A percentile compares a stretch with the other conserved stretches of the same genome.
Conservation (phyloP, 345 rosid species). For the Mallotus nudiflorus region DNA sequence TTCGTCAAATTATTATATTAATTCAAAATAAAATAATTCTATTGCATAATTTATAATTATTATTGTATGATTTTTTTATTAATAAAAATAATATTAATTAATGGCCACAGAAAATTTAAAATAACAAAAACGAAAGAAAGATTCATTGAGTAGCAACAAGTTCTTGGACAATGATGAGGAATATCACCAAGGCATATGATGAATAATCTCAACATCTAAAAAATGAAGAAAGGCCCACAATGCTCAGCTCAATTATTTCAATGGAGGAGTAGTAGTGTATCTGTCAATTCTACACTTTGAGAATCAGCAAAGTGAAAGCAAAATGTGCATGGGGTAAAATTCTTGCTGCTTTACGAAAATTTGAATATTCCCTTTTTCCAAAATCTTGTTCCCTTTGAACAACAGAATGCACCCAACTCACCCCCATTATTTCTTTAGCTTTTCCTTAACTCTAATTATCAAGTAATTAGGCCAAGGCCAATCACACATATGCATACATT, state of each 20-base stretch:
- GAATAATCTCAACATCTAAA: neutral
- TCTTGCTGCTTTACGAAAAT: constrained; percentile 34
- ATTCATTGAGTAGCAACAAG: no score
- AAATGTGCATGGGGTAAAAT: constrained; percentile 22
- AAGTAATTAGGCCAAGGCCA: neutral
- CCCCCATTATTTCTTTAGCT: neutral
- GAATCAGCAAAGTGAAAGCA: constrained; percentile 21
- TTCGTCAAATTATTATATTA: no score
- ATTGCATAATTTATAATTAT: no score
- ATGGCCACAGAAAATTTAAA: no score
- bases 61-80: no score
- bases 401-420: no score
- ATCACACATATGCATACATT: no score
- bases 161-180: no score
- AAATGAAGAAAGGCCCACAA: constrained; percentile 10
- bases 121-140: no score
- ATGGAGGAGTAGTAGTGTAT: constrained; percentile 18
- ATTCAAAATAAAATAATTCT: no score
- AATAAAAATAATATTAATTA: no score
- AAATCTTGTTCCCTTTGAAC: neutral
- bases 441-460: neutral
- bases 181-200: no score
- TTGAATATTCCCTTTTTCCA: constrained; percentile 42
- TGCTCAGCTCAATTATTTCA: constrained; percentile 17
- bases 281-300: constrained; percentile 21